These are phyloP conservation scores for Plicaturopsis crispa DNA, from an alignment of 768 basidiomycete genomes.

Conservation along the genomic window DNA sequence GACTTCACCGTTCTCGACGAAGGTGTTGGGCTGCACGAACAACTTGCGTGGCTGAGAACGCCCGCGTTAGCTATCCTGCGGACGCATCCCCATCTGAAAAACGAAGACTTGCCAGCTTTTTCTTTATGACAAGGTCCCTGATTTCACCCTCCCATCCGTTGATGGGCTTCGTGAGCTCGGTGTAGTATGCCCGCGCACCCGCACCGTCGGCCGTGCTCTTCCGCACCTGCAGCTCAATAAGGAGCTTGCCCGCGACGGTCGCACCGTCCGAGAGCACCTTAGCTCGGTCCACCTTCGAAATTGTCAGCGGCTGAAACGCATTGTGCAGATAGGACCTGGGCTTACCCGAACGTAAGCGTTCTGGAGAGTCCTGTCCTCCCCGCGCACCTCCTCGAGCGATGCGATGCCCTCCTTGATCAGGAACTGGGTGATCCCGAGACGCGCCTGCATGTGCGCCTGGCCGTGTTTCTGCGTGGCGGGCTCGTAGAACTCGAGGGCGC, in stretches of 20 bases:
- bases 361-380: slow-evolving; percentile 47
- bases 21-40: slow-evolving; percentile 79
- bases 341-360: slow-evolving; percentile 65
- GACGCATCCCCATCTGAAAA: neutral
- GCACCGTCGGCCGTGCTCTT: slow-evolving; percentile 81
- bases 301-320: slow-evolving; percentile 1
- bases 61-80: neutral
- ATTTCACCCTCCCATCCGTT: slow-evolving; percentile 69
- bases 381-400: slow-evolving; percentile 59
- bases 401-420: slow-evolving; percentile 68
- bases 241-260: slow-evolving; percentile 61
- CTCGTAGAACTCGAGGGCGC: slow-evolving; percentile 79
- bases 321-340: slow-evolving; percentile 4
- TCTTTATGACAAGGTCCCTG: slow-evolving; percentile 67
- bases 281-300: slow-evolving; percentile 58
- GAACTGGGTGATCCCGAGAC: slow-evolving; percentile 78
- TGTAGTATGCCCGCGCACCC: slow-evolving; percentile 76
- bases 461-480: slow-evolving; percentile 77
- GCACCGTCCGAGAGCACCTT: slow-evolving; percentile 60
- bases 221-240: slow-evolving; percentile 75
- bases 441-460: slow-evolving; percentile 87
- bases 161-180: slow-evolving; percentile 67
- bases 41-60: slow-evolving; percentile 66
- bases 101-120: slow-evolving; percentile 55
- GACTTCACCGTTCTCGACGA: slow-evolving; percentile 59